Base-by-base conservation (phyloP, 1,284 basidiomycete species). In the Microbotryum saponariae region DNA sequence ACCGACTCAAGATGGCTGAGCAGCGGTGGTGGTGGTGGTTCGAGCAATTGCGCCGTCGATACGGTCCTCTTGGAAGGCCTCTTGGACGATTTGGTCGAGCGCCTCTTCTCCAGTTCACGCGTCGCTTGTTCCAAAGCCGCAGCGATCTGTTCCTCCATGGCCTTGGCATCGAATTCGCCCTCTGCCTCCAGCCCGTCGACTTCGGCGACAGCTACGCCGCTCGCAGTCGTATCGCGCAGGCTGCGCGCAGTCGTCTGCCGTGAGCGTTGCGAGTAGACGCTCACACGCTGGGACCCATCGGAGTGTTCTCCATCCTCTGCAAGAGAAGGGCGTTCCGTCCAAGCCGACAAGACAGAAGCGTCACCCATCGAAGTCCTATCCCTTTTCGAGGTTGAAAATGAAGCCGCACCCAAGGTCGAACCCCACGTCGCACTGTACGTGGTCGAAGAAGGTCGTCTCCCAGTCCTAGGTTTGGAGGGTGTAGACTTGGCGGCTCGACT, bases 231-330 rank as follows among this genome's bases (percentile, higher is more conserved):
- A 18, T 42, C 37, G 37, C 37, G 37, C 37, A 18, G 14, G 4
- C 37, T 42, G 14, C 37, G 37, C 37, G 37, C 37, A 14, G 37
- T 42, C 37, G 37, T 42, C 37, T 42, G 37, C 16, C 85, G 65
- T 42, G 37, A 42, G 16, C 37, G 37, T 42, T 90, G 87, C 20
- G 87, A 89, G 71, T 85, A 83, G 42, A 84, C 81, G 72, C 87
- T 87, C 51, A 81, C 75, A 56, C 81, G 80, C 46, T 42, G 12
- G 9, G 37, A 21, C 8, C 23, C 37, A 21, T 60, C 59, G 9
- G 29, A 37, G 12, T 57, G 29, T 29, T 51, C 23, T 49, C 25
- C 50, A n/a, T 37, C 21, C 31, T 4, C 1, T 4, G 8, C 56
- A 47, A 27, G 4, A 7, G 33, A 18, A 44, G n/a, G 8, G 53